Conservation (phyloP, 139 green algal genomes). For the Parachlorella kessleri region DNA sequence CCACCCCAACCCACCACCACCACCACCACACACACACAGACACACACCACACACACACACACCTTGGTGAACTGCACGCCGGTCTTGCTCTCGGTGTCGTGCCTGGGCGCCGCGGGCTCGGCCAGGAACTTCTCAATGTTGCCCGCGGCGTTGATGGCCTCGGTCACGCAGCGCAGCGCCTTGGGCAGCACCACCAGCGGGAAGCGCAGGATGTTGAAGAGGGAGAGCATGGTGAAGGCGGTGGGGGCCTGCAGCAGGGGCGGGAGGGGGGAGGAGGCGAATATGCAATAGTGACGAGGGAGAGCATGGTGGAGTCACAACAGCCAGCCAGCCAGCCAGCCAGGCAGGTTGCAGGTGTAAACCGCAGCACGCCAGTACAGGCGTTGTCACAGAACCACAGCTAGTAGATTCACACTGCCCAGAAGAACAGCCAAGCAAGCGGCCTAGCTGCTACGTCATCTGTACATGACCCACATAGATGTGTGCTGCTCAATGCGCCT, state of each 20-base stretch:
- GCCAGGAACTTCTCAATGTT: slow-evolving; percentile 63
- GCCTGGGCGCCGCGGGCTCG: slow-evolving; percentile 33
- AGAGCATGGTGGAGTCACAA: too few species aligned
- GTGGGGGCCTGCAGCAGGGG: slow-evolving; percentile 47
- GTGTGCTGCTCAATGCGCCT: too few species aligned
- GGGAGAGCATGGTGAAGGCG: slow-evolving; percentile 75
- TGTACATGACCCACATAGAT: not conserved
- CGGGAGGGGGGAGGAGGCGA: too few species aligned
- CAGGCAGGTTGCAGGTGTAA: too few species aligned
- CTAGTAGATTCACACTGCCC: too few species aligned
- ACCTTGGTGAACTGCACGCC: slow-evolving; percentile 24
- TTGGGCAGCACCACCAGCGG: slow-evolving; percentile 81
- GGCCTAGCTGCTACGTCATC: not conserved
- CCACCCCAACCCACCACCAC: not conserved
- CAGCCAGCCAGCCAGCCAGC: not conserved
- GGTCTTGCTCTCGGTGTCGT: slow-evolving; percentile 24
- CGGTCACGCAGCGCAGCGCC: slow-evolving; percentile 56
- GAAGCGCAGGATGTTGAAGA: slow-evolving; percentile 85
- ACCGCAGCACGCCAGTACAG: too few species aligned
- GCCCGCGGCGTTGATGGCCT: slow-evolving; percentile 47
- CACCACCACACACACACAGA: not conserved
- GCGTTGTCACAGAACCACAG: too few species aligned
- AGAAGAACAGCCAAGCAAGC: too few species aligned
- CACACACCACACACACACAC: not conserved
- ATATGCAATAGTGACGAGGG: too few species aligned